phyloP scores from a whole-genome alignment of 176 grass and related monocot genomes.

The Canna indica region DNA sequence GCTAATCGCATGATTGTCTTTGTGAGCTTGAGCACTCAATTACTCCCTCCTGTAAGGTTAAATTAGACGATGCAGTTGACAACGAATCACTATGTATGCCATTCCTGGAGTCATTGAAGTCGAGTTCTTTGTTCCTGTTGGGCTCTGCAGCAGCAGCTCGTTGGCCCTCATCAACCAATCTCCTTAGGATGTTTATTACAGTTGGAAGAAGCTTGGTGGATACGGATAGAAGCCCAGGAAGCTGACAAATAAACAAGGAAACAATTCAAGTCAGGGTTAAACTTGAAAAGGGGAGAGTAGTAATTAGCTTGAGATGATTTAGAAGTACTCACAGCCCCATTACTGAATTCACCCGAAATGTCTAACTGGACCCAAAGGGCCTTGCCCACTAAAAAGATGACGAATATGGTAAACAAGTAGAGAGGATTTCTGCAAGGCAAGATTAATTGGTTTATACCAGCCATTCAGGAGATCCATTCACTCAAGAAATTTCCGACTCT shows the following conservation, averaged over 20 bases:
- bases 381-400: conserved; percentile 15
- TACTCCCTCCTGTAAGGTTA: no score
- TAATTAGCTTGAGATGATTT: background rate
- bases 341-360: conserved; percentile 63
- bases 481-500: background rate
- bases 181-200: no score
- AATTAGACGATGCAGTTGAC: no score
- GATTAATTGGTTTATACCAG: background rate
- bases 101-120: no score
- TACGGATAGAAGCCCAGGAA: background rate
- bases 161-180: no score
- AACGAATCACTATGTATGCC: no score
- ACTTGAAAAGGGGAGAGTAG: background rate
- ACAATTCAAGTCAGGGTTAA: no score
- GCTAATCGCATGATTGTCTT: no score
- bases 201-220: background rate
- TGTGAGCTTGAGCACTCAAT: no score
- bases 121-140: no score
- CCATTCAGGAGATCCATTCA: background rate
- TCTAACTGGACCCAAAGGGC: conserved; percentile 52
- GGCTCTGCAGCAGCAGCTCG: no score
- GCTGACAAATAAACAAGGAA: background rate
- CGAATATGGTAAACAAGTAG: conserved; percentile 44
- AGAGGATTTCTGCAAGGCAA: background rate
- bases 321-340: conserved; percentile 63